A percentile compares a stretch with the other conserved stretches of the same genome.
Evolutionary conservation across 2,329 filamentous ascomycete genomes (phyloP).

Genomic region (Xylaria sp.): DNA sequence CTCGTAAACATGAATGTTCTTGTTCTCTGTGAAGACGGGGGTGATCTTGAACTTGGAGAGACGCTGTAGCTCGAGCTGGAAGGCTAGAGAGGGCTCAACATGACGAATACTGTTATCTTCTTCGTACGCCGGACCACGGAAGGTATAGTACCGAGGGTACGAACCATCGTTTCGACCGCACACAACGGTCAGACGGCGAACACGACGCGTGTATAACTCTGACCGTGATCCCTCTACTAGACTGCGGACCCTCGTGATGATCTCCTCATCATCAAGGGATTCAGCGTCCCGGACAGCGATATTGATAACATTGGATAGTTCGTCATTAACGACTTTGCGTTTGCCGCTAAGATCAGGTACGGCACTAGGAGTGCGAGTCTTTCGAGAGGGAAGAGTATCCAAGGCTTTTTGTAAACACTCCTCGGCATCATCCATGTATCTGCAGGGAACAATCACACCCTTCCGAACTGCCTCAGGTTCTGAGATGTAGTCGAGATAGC

Average conservation of each 20-base stretch:
- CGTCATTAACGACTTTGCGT: constrained; percentile 75
- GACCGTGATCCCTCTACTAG: constrained; percentile 85
- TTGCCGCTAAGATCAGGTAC: constrained; percentile 80
- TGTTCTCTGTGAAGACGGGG: constrained; percentile 98
- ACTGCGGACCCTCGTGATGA: constrained; percentile 77
- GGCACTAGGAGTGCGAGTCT: constrained; percentile 68
- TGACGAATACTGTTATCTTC: constrained; percentile 98
- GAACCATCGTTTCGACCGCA: constrained; percentile 94
- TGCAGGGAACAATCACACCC: constrained; percentile 93
- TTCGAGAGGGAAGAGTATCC: constrained; percentile 79
- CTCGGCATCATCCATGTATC: constrained; percentile 93
- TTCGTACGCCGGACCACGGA: constrained; percentile 88
- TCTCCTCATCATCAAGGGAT: constrained; percentile 82
- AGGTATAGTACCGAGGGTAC: constrained; percentile 97
- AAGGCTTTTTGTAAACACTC: constrained; percentile 86
- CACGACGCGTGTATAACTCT: constrained; percentile 81
- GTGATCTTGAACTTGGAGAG: constrained; percentile 98
- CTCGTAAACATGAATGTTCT: constrained; percentile 99
- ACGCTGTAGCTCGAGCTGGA: constrained; percentile 96
- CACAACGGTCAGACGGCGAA: constrained; percentile 95
- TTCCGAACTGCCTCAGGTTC: constrained; percentile 84
- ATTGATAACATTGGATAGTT: constrained; percentile 92
- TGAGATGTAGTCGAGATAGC: constrained; percentile 80
- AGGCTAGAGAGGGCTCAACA: constrained; percentile 94
- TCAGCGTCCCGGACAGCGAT: constrained; percentile 91